A percentile compares a stretch with the other conserved stretches of the same genome.
phyloP scores from a whole-genome alignment of 306 rosid genomes.

The Datisca glomerata region DNA sequence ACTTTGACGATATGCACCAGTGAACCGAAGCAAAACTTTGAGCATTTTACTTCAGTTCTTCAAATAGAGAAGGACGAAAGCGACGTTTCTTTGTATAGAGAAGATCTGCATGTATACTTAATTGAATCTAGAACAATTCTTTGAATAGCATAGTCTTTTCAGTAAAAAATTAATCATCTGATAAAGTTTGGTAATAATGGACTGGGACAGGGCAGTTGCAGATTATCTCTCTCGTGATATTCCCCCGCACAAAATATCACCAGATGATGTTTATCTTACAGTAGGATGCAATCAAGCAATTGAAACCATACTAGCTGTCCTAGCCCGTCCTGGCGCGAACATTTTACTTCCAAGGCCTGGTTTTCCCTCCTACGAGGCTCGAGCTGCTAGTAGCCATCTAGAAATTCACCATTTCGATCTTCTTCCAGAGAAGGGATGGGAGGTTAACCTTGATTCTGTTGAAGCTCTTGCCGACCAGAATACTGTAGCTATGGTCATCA shows the following conservation, averaged over 20 bases:
- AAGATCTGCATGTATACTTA: no score
- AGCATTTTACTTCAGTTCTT: no score
- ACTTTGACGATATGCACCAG: no score
- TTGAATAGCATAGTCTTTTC: no score
- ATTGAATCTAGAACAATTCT: no score
- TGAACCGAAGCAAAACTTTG: no score
- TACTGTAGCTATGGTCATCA: conserved; percentile 47
- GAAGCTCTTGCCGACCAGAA: conserved; percentile 49
- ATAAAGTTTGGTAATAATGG: no score
- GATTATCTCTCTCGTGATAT: conserved; percentile 7
- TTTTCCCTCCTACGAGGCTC: conserved; percentile 42
- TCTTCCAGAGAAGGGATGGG: conserved; percentile 46
- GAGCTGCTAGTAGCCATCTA: conserved; percentile 26
- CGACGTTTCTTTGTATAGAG: no score
- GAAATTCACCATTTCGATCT: conserved; percentile 55
- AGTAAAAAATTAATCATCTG: no score
- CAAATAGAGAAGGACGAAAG: no score
- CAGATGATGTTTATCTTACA: conserved; percentile 34
- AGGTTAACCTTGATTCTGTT: conserved; percentile 44
- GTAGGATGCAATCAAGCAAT: conserved; percentile 59
- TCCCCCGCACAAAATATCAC: conserved; percentile 5
- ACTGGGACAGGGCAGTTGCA: conserved; percentile 24
- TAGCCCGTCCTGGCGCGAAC: conserved; percentile 51
- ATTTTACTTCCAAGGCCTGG: conserved; percentile 66
- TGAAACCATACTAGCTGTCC: conserved; percentile 33